Conservation (phyloP, 768 basidiomycete species). For the Boletus rubropictus region DNA sequence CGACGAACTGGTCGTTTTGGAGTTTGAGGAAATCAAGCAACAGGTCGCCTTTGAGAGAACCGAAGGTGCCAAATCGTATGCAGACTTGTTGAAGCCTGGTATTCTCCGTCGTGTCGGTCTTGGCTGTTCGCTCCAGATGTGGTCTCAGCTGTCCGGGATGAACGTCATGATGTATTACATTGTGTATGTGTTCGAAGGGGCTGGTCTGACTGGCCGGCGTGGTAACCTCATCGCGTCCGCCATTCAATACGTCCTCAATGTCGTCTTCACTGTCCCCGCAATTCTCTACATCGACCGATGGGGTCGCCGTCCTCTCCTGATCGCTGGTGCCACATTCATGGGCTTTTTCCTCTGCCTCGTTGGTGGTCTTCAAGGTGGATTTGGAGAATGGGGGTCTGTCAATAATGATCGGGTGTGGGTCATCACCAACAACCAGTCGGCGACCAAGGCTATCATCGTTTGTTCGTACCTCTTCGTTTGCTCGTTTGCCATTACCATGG, state of each 20-base stretch:
- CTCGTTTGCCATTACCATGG: conserved; percentile 69
- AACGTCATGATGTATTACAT: conserved; percentile 69
- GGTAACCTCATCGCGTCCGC: conserved; percentile 71
- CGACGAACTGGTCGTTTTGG: conserved; percentile 61
- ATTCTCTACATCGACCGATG: conserved; percentile 68
- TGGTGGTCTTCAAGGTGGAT: conserved; percentile 65
- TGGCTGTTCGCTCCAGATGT: conserved; percentile 70
- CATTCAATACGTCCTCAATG: conserved; percentile 48
- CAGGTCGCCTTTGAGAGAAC: conserved; percentile 56
- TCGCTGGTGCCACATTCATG: conserved; percentile 62
- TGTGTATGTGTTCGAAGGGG: conserved; percentile 70
- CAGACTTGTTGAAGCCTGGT: conserved; percentile 60
- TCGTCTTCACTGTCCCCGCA: conserved; percentile 39
- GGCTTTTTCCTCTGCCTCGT: conserved; percentile 74
- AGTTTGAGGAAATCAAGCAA: conserved; percentile 60
- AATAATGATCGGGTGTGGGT: conserved; percentile 50
- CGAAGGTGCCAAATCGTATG: conserved; percentile 65
- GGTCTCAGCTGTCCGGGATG: conserved; percentile 74
- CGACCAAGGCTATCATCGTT: conserved; percentile 68
- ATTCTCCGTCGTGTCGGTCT: conserved; percentile 67
- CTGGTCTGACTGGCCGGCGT: conserved; percentile 70
- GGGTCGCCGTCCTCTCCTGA: conserved; percentile 73
- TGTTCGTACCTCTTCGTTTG: conserved; percentile 75
- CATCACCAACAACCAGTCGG: conserved; percentile 46
- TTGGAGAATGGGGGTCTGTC: conserved; percentile 55